phyloP scores from a whole-genome alignment of 2,329 filamentous ascomycete genomes.

The Cryphonectria nitschkei region DNA sequence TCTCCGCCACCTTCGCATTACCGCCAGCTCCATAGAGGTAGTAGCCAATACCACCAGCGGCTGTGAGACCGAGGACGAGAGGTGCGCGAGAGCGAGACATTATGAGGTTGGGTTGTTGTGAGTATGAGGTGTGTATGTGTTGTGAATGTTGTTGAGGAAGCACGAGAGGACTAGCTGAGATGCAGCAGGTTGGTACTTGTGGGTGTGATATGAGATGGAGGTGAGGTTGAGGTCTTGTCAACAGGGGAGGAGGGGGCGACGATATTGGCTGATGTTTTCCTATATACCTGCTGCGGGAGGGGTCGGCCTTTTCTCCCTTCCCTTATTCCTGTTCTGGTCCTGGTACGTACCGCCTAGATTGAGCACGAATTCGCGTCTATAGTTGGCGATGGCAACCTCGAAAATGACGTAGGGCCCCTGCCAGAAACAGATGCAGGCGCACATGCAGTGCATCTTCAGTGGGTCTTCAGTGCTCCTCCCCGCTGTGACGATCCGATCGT shows the following conservation, averaged over 20 bases:
- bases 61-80: constrained; percentile 61
- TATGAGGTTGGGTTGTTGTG: constrained; percentile 33
- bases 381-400: not conserved
- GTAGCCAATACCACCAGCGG: constrained; percentile 75
- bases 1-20: constrained; percentile 78
- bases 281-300: constrained; percentile 5
- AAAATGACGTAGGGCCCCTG: constrained; percentile 7
- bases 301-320: not conserved
- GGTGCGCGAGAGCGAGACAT: constrained; percentile 55
- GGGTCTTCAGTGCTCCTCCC: constrained; percentile 3
- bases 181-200: not conserved
- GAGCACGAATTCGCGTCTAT: not conserved
- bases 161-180: not conserved
- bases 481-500: not conserved
- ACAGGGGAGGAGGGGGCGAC: not conserved
- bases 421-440: not conserved
- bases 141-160: not conserved
- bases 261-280: constrained; percentile 2
- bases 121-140: not conserved
- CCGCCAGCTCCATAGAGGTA: constrained; percentile 91
- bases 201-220: not conserved
- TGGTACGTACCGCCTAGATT: not conserved
- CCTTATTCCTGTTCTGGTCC: not conserved
- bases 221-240: constrained; percentile 2
- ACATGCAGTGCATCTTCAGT: not conserved